Base-by-base conservation (phyloP, 352 stramenopile species). In the Phytopythium kandeliae region DNA sequence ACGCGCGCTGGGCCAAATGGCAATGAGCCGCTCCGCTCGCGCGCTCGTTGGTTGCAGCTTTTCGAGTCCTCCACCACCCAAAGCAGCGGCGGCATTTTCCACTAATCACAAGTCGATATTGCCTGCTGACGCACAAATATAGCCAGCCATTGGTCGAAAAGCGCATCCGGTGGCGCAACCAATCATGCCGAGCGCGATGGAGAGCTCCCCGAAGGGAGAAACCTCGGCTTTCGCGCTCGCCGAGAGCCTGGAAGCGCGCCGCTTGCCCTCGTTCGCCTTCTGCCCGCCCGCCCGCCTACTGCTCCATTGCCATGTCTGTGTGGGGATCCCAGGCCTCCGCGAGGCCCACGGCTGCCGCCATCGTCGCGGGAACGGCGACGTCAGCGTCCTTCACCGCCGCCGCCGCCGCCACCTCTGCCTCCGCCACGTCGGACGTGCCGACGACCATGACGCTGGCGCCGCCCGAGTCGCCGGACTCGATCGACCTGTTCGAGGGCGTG, bases 401-500 rank as follows among this genome's bases (percentile, higher is more conserved):
- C 41, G 35, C 31, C 21, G 31, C 46, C 15, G n/a, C 51, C 25
- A n/a, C 25, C 10, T 12, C 19, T 15, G 26, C 26, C 25, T 19
- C 43, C 11, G 33, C 50, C 3, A 33, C 58, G 35, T 41, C 54
- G 19, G 28, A 51, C 7, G 47, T 43, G 22, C 38, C 38, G 21
- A 45, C 38, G 38, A 30, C 12, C 2, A 48, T 42, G 15, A 35
- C 58, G 34, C 51, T 71, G 28, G 54, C 67, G 21, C 55, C 60
- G 34, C 60, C 57, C 6, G 66, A 63, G 48, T 59, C 48, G 43
- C 49, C 57, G 10, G 78, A 89, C 4, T 35, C 63, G 24, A 75
- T 89, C 52, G 78, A 92, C 52, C 63, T 92, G 41, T 92, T 88
- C 49, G 78, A 89, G 37, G 64, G 64, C 54, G 77, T 92, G 37